Evolutionary conservation across 768 basidiomycete species (phyloP).

Genomic region (Tephrocybe sp.): DNA sequence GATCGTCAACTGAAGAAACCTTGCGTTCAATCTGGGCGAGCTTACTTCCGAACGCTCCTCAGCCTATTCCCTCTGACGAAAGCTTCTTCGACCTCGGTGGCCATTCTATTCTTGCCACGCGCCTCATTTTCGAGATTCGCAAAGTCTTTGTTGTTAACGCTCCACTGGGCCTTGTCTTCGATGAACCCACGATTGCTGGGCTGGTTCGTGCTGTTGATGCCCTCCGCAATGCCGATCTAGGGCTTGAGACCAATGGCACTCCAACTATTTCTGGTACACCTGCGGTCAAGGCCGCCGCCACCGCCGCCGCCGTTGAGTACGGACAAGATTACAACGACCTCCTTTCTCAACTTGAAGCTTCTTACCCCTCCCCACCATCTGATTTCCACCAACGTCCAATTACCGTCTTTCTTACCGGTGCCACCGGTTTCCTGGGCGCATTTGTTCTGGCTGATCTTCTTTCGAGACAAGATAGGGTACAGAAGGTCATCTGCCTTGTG

Average conservation of each 20-base stretch:
- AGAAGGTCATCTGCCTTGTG: constrained; percentile 91
- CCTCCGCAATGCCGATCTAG: constrained; percentile 78
- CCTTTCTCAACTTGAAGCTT: constrained; percentile 48
- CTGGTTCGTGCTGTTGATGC: constrained; percentile 75
- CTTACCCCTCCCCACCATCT: constrained; percentile 60
- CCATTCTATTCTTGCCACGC: constrained; percentile 96
- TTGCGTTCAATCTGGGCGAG: constrained; percentile 83
- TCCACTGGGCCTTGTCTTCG: constrained; percentile 89
- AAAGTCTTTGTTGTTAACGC: constrained; percentile 89
- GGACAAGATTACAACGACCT: constrained; percentile 74
- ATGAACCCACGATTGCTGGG: constrained; percentile 79
- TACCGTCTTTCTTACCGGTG: constrained; percentile 93
- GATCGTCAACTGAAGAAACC: constrained; percentile 71
- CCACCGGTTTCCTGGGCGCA: constrained; percentile 95
- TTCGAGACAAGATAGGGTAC: constrained; percentile 53
- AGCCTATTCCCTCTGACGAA: constrained; percentile 82
- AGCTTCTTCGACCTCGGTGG: constrained; percentile 98
- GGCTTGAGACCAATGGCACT: constrained; percentile 27
- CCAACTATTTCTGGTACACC: constrained; percentile 5
- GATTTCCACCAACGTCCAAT: constrained; percentile 52
- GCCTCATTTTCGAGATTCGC: constrained; percentile 94
- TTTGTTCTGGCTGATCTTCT: constrained; percentile 87
- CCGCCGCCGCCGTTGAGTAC: constrained; percentile 59
- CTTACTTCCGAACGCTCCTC: constrained; percentile 76
- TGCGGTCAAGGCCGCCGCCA: constrained; percentile 20